These are phyloP conservation scores for Hypoxylon sp. DNA, from an alignment of 2,329 filamentous ascomycete genomes.

Conservation along the genomic window DNA sequence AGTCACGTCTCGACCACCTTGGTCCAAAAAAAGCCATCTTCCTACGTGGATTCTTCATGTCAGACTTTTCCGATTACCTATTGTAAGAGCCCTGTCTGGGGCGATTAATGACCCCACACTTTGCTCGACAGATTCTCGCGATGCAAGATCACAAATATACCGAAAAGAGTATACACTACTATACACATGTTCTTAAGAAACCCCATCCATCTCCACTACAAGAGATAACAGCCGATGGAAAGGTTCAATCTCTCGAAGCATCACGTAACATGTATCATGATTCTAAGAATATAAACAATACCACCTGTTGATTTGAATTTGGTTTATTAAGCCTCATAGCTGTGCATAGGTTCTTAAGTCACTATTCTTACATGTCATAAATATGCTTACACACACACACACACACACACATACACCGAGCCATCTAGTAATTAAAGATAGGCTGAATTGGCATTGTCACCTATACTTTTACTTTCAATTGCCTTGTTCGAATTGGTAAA, in stretches of 20 bases:
- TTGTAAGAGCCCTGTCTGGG: conserved; percentile 14
- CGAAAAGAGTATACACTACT: conserved; percentile 11
- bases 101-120: conserved; percentile 18
- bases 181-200: conserved; percentile 8
- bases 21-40: conserved; percentile 1
- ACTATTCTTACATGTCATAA: conserved; percentile 17
- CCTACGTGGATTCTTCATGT: conserved; percentile 6
- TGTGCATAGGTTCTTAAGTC: conserved; percentile 18
- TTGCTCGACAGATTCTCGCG: conserved; percentile 9
- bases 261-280: not conserved
- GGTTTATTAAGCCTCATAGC: not conserved
- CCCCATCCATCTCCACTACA: not conserved
- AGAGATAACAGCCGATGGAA: conserved; percentile 6
- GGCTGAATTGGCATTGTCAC: conserved; percentile 2
- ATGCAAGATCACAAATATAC: conserved; percentile 23
- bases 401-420: not conserved
- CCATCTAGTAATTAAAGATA: conserved; percentile 2
- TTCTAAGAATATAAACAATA: not conserved
- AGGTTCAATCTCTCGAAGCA: conserved; percentile 8
- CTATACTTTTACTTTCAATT: conserved; percentile 7
- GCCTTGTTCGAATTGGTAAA: conserved; percentile 11
- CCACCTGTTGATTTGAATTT: not conserved
- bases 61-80: not conserved
- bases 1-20: conserved; percentile 7
- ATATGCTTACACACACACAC: conserved; percentile 5